phyloP scores from a whole-genome alignment of 805 yeast species.

The Starmerella geochares region DNA sequence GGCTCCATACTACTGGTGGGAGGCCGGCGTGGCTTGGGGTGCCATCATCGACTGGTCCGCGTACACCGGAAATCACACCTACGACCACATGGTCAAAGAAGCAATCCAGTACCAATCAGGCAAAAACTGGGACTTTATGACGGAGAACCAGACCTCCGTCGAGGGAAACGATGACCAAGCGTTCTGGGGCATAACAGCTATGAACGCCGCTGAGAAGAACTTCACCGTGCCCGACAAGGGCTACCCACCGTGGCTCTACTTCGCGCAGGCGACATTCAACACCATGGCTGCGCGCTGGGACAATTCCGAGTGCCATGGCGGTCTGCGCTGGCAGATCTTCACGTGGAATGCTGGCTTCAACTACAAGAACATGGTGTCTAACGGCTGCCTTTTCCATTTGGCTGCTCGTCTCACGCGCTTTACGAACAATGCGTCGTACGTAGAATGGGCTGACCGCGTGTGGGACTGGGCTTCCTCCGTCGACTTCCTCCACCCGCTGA shows the following conservation, averaged over 20 bases:
- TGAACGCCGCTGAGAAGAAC: slow-evolving; percentile 85
- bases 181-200: slow-evolving; percentile 89
- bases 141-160: slow-evolving; percentile 75
- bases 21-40: slow-evolving; percentile 95
- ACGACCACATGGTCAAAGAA: slow-evolving; percentile 45
- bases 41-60: slow-evolving; percentile 68
- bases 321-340: slow-evolving; percentile 93
- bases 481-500: slow-evolving; percentile 37
- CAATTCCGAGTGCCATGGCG: slow-evolving; percentile 61
- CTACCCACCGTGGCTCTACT: slow-evolving; percentile 50
- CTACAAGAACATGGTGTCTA: slow-evolving; percentile 85
- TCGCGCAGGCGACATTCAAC: slow-evolving; percentile 83
- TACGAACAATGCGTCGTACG: slow-evolving; percentile 62
- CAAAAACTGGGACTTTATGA: slow-evolving; percentile 66
- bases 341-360: slow-evolving; percentile 90
- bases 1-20: slow-evolving; percentile 96
- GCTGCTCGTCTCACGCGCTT: slow-evolving; percentile 81
- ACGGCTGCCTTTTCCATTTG: slow-evolving; percentile 77
- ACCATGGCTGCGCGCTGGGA: slow-evolving; percentile 92
- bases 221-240: slow-evolving; percentile 54
- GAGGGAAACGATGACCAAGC: slow-evolving; percentile 98
- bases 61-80: slow-evolving; percentile 60
- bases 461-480: slow-evolving; percentile 70
- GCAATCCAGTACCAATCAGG: slow-evolving; percentile 70
- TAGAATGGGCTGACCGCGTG: slow-evolving; percentile 60